Base-by-base conservation (phyloP, 1,139 yeast species). In the Blastobotrys raffinosifermentans region DNA sequence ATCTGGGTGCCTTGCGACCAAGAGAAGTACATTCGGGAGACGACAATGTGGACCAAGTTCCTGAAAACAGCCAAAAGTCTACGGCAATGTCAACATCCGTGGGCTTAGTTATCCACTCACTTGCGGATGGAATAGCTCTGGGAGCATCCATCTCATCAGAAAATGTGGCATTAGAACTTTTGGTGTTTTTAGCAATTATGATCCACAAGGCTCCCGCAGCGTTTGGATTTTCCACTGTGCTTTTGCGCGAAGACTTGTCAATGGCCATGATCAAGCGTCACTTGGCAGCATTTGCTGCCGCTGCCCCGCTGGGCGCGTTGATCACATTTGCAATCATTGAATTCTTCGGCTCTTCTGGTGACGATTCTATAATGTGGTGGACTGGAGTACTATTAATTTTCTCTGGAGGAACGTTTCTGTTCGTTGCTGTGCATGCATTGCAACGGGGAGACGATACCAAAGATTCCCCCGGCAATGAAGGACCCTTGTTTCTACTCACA, bases 181-280 rank as follows among this genome's bases (percentile, higher is more conserved):
- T 77, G 14, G 69, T 79, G 44, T 73, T 74, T 46, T 39, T 73
- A 6, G 80, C 85, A 13, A 73, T 83, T 15, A 68, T 82, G 42
- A 56, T 81, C 20, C 94, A 82, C 64, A 82, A 82, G 54, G 66
- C 82, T 3, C 94, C 94, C 0, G 80, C 91, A 0, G 71, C 86
- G 4, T 79, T 82, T 54, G 82, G 89, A 33, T 67, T 83, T 32
- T 60, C 75, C 1, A 70, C 85, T 2, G 67, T 81, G 9, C 61
- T 83, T 29, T 54, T 72, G n/a, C 63, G 67, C 29, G 52, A 55
- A 25, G 57, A 60, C 4, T 48, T 50, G 22, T 44, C 50, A 29
- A 49, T 41, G 41, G 46, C 22, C 39, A 54, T 56, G n/a, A 61
- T 73, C 15, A 61, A 63, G 36, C 54, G 65, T 16, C 75, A 74